Base-by-base conservation (phyloP, 2,329 filamentous ascomycete species). In the Colletotrichum australisinense region DNA sequence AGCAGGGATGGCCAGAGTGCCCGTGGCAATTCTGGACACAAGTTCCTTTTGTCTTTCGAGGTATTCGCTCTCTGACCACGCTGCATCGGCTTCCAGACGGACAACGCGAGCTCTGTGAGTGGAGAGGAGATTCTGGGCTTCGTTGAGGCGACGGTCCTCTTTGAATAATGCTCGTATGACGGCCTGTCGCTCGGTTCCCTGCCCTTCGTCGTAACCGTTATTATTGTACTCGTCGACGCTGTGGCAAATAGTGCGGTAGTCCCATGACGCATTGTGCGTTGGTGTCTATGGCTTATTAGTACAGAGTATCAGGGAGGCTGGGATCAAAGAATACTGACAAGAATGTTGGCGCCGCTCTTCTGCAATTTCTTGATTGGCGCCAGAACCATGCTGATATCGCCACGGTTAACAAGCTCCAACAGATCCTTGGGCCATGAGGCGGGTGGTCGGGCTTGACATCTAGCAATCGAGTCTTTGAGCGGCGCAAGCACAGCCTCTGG, bases 1-100 rank as follows among this genome's bases (percentile, higher is more conserved):
- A 6, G 94, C 90, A 1, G 97, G 94, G 66, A 98, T 93, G 1
- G 97, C 95, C 72, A 98, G 88, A 16, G 96, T 98, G 72, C 97
- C 92, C 58, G 93, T 90, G 53, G 96, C 97, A 49, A 98, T 90
- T 79, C 93, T 93, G 73, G 97, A 94, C 71, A 97, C 95, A 38
- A 98, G 87, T 74, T 94, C 93, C 81, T 98, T 98, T 81, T 99
- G 97, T 72, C 93, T 94, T 80, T 99, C 97, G 11, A 99, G 86
- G 69, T 97, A 91, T 74, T 97, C 93, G 19, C 94, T 92, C 80
- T 99, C 97, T 26, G 92, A 90, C 93, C 94, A 97, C 53, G 91
- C 90, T 1, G 93, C 91, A 75, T 95, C 88, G 2, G 92, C 90
- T 52, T 92, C 88, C 74, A 96, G 93, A 64, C 94, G 93, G n/a